Evolutionary conservation across 495 filamentous ascomycete species (phyloP).

Genomic region (Pseudoneurospora amorphoporcata): DNA sequence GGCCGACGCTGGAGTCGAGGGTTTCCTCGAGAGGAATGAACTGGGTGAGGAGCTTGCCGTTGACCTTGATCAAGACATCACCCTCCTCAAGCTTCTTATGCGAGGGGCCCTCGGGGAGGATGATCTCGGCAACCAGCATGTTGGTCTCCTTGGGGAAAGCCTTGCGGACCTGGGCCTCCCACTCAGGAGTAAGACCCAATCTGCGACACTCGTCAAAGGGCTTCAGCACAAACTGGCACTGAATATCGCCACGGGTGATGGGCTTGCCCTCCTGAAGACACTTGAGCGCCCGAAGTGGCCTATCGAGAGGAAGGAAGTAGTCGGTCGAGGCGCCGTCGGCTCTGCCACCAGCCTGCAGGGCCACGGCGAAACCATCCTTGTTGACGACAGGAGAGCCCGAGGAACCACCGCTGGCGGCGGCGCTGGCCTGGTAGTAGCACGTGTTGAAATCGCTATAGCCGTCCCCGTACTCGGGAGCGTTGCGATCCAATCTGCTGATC

Average conservation of each 20-base stretch:
- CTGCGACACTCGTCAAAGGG: slow-evolving; percentile 96
- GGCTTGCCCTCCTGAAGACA: slow-evolving; percentile 68
- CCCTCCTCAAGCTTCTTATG: slow-evolving; percentile 81
- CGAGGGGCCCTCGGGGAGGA: slow-evolving; percentile 82
- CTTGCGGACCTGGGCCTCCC: slow-evolving; percentile 73
- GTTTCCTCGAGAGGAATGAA: slow-evolving; percentile 92
- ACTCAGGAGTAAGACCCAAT: slow-evolving; percentile 72
- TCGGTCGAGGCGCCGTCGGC: slow-evolving; percentile 93
- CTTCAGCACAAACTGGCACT: slow-evolving; percentile 93
- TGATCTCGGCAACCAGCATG: slow-evolving; percentile 92
- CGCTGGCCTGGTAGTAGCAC: slow-evolving; percentile 97
- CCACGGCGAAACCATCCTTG: slow-evolving; percentile 84
- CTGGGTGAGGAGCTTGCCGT: slow-evolving; percentile 86
- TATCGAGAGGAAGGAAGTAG: slow-evolving; percentile 91
- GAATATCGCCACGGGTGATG: slow-evolving; percentile 86
- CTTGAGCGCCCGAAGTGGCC: slow-evolving; percentile 74
- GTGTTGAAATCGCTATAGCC: slow-evolving; percentile 99
- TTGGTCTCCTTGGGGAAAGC: slow-evolving; percentile 87
- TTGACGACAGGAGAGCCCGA: slow-evolving; percentile 97
- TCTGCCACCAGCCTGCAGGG: slow-evolving; percentile 88
- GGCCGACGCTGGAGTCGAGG: slow-evolving; percentile 76
- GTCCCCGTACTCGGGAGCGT: slow-evolving; percentile 96
- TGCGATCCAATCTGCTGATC: slow-evolving; percentile 89
- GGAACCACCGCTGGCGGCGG: slow-evolving; percentile 89
- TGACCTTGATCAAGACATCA: slow-evolving; percentile 91